A percentile compares a stretch with the other conserved stretches of the same genome.
These are phyloP conservation scores for Endothia cerciana DNA, from an alignment of 2,329 filamentous ascomycete genomes.

Conservation along the genomic window DNA sequence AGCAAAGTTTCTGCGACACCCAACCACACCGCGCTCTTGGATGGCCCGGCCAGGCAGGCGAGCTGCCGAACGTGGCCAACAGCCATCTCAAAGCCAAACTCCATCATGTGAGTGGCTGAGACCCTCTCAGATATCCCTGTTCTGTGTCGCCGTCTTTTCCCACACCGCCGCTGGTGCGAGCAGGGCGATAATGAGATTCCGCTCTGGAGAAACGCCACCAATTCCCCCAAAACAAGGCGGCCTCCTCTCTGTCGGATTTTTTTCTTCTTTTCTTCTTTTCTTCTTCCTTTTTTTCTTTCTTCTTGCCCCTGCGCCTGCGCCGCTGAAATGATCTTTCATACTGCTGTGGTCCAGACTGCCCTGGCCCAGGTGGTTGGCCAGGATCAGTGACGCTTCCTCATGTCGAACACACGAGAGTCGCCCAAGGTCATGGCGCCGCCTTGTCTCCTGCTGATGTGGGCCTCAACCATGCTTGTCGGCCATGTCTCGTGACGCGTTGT, in stretches of 20 bases:
- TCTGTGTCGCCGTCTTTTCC: constrained; percentile 15
- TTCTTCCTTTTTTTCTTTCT: not conserved
- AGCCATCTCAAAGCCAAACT: constrained; percentile 10
- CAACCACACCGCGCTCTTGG: constrained; percentile 8
- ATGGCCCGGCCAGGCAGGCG: constrained; percentile 15
- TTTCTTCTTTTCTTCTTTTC: not conserved
- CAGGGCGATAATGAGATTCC: not conserved
- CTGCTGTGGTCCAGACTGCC: not conserved
- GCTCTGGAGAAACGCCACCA: not conserved
- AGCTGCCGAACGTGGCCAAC: constrained; percentile 24
- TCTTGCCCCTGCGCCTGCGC: not conserved
- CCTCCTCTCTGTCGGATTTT: not conserved
- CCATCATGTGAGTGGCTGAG: constrained; percentile 14
- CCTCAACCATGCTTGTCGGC: too few relatives aligned
- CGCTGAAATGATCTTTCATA: not conserved
- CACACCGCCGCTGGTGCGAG: constrained; percentile 18
- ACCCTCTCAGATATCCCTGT: not conserved
- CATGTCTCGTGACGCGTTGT: not conserved
- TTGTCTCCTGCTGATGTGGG: not conserved
- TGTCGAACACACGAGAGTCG: not conserved
- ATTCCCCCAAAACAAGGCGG: not conserved
- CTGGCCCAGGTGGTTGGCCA: not conserved
- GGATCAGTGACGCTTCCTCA: not conserved
- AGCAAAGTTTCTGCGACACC: constrained; percentile 1
- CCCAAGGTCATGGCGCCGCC: not conserved